A percentile compares a stretch with the other conserved stretches of the same genome.
Evolutionary conservation across 2,329 filamentous ascomycete species (phyloP).

Genomic region (Talaromyces marneffei): DNA sequence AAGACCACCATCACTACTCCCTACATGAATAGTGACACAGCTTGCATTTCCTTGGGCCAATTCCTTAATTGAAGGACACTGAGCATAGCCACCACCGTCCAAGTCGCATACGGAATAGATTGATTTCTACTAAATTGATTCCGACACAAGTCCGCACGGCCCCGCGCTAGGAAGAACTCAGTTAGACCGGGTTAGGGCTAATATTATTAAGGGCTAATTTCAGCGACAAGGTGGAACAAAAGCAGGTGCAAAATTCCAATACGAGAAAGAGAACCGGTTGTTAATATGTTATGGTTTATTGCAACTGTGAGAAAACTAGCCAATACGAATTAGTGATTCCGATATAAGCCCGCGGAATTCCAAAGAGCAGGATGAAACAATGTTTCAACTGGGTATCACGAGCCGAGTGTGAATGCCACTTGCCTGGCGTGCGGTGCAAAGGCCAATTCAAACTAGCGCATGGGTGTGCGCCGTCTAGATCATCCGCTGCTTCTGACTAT

Average conservation of each 20-base stretch:
- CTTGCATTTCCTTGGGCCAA: background rate
- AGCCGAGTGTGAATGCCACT: background rate
- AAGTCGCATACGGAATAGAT: background rate
- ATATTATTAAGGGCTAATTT: background rate
- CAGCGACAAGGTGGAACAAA: background rate
- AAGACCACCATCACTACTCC: too few species aligned
- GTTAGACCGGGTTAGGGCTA: background rate
- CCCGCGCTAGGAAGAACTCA: background rate
- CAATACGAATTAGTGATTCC: background rate
- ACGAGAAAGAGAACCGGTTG: background rate
- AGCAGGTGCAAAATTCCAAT: background rate
- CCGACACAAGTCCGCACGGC: background rate
- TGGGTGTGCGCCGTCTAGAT: background rate
- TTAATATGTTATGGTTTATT: background rate
- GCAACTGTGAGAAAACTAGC: background rate
- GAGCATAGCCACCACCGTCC: constrained; percentile 6
- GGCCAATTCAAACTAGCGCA: background rate
- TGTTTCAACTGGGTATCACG: background rate
- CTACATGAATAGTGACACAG: background rate
- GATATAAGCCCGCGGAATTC: background rate
- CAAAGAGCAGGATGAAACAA: background rate
- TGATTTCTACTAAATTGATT: background rate
- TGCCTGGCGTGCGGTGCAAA: background rate
- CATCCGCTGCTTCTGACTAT: background rate
- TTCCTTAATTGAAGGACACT: background rate